Base-by-base conservation (phyloP, 2,329 filamentous ascomycete genomes). In the Neofusicoccum cordaticola region DNA sequence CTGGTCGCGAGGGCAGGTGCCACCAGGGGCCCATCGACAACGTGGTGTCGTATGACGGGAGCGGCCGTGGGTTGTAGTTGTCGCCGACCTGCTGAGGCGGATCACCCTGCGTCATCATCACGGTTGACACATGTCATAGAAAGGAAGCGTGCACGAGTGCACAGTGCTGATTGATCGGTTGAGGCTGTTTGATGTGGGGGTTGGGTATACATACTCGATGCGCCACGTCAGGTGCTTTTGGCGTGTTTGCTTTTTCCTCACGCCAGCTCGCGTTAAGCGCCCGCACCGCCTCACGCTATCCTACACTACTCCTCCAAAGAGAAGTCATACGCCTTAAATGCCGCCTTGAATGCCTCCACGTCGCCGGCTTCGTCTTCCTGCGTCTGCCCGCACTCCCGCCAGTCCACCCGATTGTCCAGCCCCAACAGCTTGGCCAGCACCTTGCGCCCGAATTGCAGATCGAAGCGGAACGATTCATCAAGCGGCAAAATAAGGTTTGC, bases 281-380 rank as follows among this genome's bases (percentile, higher is more conserved):
- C 35, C n/a, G 51, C 34, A 56, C 53, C 53, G 56, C 56, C 56
- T 60, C 56, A 45, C 42, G 41, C 17, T 47, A 47, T 60, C 31
- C 42, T 31, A 5, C 41, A 13, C 47, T 65, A 63, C 31, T 69
- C 65, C 37, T 73, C 68, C 56, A 83, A 69, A 47, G 91, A 90
- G 75, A 97, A 97, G 77, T 99, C 94, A 84, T 91, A 97, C 37
- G 86, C 82, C 77, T 91, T 88, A 73, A 96, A 99, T 0, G 89
- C 89, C 69, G 85, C 83, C 71, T 94, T 93, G 77, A 98, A 96
- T 9, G 85, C 86, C 62, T 87, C 85, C 2, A 90, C 91, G 75
- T 98, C 93, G 50, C 83, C 82, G 63, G 85, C 88, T 80, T 98
- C 95, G 69, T 97, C 92, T 11, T 86, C 86, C 65, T 88, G 82